Evolutionary conservation across 2,329 filamentous ascomycete species (phyloP), one percentile per base, ranked within the genome.

Genomic region (Septoria petroselini): DNA sequence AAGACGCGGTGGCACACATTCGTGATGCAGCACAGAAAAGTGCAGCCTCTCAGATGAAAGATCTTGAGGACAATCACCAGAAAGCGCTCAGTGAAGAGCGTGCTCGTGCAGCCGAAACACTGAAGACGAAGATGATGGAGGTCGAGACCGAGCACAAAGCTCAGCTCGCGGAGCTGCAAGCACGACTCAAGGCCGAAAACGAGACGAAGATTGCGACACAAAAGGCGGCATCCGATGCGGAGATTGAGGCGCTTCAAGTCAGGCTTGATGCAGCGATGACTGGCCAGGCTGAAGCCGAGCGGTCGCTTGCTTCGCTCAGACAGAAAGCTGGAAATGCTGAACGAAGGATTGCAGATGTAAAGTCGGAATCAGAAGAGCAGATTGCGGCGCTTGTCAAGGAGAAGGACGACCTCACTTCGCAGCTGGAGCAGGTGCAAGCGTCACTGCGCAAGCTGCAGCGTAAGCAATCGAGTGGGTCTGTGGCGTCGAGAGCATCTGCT

Each of bases 261-360:
- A 54, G 61, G 9, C 52, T 64, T 7, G 61, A 63, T 46, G 58
- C 57, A 9, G 54, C 62, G 27, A 49, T 61, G 46, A 60, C 47
- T 15, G 52, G 58, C n/a, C 62, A 57, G 42, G 59, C 59, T 14
- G 58, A 62, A 40, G 56, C 60, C 3, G 60, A 61, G 47, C 44
- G 56, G 15, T 45, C 53, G 2, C 41, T 62, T 9, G 57, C 56
- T 15, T 37, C 50, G 17, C 41, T 61, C 9, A 56, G 58, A 7
- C 52, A 54, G 42, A 52, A 59, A 35, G 43, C 55, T n/a, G 25
- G 51, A 12, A 52, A 54, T 11, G 50, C 53, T 14, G 59, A 63
- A 19, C 52, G 56, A 27, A 54, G 58, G 8, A 41, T 54, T 17
- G 35, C 38, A 2, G 59, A 61, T n/a, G 52, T 46, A 4, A 55